A percentile compares a stretch with the other conserved stretches of the same genome.
phyloP scores from a whole-genome alignment of 495 filamentous ascomycete species.

The Penicillium longicatenatum region DNA sequence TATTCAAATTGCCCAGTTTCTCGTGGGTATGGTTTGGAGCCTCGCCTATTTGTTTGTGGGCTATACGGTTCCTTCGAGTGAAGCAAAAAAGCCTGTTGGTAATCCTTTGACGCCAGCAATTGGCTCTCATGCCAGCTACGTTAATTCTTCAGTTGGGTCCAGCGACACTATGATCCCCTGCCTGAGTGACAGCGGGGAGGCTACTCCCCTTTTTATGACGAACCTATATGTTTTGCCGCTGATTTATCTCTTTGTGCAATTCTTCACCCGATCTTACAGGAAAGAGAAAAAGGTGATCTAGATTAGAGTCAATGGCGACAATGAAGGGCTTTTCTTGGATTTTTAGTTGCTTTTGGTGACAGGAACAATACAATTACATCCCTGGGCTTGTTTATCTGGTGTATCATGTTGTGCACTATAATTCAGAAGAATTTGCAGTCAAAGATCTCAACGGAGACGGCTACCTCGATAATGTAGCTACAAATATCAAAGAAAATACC shows the following conservation, averaged over 20 bases:
- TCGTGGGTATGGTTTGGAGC: constrained; percentile 11
- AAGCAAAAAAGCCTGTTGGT: neutral
- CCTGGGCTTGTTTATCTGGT: no score
- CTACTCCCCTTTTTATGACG: constrained; percentile 2
- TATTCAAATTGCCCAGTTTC: constrained; percentile 22
- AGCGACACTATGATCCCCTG: constrained; percentile 12
- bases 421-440: no score
- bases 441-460: no score
- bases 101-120: neutral
- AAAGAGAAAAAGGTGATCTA: neutral
- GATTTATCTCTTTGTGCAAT: constrained; percentile 18
- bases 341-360: no score
- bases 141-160: neutral
- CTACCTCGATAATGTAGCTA: no score
- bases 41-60: constrained; percentile 12
- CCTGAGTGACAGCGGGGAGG: constrained; percentile 16
- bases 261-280: constrained; percentile 25
- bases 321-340: neutral
- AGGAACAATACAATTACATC: no score
- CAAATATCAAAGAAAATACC: no score
- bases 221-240: constrained; percentile 16
- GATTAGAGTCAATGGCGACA: neutral
- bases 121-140: neutral
- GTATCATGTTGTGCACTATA: no score
- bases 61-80: constrained; percentile 9